Conservation (phyloP, 1,284 basidiomycete genomes). For the Pascua sp. region DNA sequence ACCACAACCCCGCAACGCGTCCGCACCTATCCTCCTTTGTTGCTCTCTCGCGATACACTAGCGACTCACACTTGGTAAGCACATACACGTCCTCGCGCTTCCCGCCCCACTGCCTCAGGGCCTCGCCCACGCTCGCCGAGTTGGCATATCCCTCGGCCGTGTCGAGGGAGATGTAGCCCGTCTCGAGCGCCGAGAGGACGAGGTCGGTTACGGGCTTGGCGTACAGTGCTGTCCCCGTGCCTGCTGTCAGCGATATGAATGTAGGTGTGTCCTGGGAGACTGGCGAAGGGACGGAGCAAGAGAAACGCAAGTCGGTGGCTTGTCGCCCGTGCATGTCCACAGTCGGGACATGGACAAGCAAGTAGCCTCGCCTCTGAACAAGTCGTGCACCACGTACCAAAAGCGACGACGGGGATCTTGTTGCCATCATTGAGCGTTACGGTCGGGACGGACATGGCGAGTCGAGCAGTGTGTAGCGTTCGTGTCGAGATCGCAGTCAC, state of each 20-base stretch:
- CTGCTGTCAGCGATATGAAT: background rate
- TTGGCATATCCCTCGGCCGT: slow-evolving; percentile 49
- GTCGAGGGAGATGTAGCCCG: slow-evolving; percentile 38
- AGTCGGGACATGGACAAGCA: no score
- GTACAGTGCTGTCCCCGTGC: slow-evolving; percentile 36
- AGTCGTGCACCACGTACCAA: slow-evolving; percentile 18
- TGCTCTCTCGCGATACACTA: no score
- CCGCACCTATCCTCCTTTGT: no score
- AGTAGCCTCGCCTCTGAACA: slow-evolving; percentile 1
- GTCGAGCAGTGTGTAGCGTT: background rate
- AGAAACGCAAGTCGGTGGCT: no score
- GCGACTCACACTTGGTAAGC: slow-evolving; percentile 52
- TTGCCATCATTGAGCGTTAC: slow-evolving; percentile 37
- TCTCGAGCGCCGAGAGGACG: slow-evolving; percentile 32
- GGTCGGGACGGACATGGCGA: slow-evolving; percentile 13
- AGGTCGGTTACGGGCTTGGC: slow-evolving; percentile 27
- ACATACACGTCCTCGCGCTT: slow-evolving; percentile 50
- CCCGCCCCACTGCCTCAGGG: slow-evolving; percentile 62
- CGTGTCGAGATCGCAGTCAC: background rate
- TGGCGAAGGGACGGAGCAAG: no score
- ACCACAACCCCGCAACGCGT: no score
- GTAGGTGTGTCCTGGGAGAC: no score
- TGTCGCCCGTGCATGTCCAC: background rate
- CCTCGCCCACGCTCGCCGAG: slow-evolving; percentile 55
- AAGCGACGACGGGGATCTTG: slow-evolving; percentile 34